Evolutionary conservation across 202 grass and related monocot genomes (phyloP).

Genomic region (Schoenoplectus triqueter): DNA sequence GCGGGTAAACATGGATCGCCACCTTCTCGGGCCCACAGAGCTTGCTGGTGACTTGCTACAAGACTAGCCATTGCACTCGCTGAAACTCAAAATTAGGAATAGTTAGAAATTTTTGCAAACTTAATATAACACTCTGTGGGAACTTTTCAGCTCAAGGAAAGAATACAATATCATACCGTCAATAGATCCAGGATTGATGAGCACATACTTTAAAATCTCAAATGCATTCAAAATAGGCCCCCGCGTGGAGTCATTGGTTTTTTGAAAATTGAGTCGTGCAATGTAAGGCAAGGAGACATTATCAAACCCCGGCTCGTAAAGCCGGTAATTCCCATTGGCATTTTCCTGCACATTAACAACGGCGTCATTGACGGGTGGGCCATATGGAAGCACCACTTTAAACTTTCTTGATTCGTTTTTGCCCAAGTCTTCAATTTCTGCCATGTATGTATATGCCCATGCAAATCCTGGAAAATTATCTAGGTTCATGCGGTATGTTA

Average conservation of each 20-base stretch:
- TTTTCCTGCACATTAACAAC: slow-evolving; percentile 42
- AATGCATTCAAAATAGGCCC: slow-evolving; percentile 44
- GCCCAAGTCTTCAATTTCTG: slow-evolving; percentile 41
- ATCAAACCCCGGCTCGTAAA: slow-evolving; percentile 42
- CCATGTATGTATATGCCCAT: slow-evolving; percentile 41
- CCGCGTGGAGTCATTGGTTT: slow-evolving; percentile 39
- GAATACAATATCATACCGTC: slow-evolving; percentile 32
- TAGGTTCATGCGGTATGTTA: slow-evolving; percentile 40
- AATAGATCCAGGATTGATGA: slow-evolving; percentile 33
- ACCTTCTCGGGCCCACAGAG: slow-evolving; percentile 78
- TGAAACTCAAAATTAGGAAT: slow-evolving; percentile 38
- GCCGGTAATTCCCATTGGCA: slow-evolving; percentile 31
- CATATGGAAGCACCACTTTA: slow-evolving; percentile 20
- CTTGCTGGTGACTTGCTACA: slow-evolving; percentile 53
- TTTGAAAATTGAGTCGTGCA: slow-evolving; percentile 23
- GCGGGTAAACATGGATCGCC: slow-evolving; percentile 85
- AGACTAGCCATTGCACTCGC: slow-evolving; percentile 67
- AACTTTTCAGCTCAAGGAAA: slow-evolving; percentile 5
- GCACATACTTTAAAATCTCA: slow-evolving; percentile 44
- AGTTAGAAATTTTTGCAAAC: neutral
- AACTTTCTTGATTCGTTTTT: slow-evolving; percentile 39
- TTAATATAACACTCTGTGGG: neutral
- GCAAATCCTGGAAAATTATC: slow-evolving; percentile 41
- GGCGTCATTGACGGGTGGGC: slow-evolving; percentile 31
- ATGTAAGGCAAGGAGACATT: slow-evolving; percentile 42